Conservation (phyloP, 495 filamentous ascomycete genomes). For the Xylaria cubensis region DNA sequence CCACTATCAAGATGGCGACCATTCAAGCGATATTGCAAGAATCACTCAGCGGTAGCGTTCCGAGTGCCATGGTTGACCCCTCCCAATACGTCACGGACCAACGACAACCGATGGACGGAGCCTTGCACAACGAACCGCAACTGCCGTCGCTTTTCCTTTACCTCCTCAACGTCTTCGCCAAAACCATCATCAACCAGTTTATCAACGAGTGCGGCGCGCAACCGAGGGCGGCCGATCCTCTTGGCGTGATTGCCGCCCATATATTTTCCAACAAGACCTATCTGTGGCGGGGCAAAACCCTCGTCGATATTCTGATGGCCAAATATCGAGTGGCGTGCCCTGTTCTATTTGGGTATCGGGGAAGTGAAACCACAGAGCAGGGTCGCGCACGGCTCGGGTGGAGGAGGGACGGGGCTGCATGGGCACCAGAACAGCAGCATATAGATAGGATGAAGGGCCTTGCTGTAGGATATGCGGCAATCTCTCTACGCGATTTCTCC, state of each 20-base stretch:
- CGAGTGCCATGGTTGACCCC: conserved; percentile 68
- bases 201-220: conserved; percentile 74
- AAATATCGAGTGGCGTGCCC: conserved; percentile 85
- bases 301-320: conserved; percentile 88
- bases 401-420: conserved; percentile 64
- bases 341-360: conserved; percentile 83
- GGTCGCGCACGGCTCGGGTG: conserved; percentile 78
- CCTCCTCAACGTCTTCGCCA: conserved; percentile 81
- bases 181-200: conserved; percentile 76
- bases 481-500: conserved; percentile 81
- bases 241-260: conserved; percentile 77
- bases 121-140: conserved; percentile 58
- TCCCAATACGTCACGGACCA: conserved; percentile 66
- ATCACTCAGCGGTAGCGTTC: conserved; percentile 48
- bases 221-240: conserved; percentile 75
- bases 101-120: conserved; percentile 59
- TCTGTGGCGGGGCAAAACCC: conserved; percentile 69
- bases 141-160: conserved; percentile 79
- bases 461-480: conserved; percentile 79
- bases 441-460: conserved; percentile 83
- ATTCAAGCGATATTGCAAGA: conserved; percentile 52
- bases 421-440: conserved; percentile 70
- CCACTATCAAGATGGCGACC: conserved; percentile 47
- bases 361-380: conserved; percentile 72
- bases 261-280: conserved; percentile 74